phyloP scores from a whole-genome alignment of 208 protist species.

The Crithidia sp. region DNA sequence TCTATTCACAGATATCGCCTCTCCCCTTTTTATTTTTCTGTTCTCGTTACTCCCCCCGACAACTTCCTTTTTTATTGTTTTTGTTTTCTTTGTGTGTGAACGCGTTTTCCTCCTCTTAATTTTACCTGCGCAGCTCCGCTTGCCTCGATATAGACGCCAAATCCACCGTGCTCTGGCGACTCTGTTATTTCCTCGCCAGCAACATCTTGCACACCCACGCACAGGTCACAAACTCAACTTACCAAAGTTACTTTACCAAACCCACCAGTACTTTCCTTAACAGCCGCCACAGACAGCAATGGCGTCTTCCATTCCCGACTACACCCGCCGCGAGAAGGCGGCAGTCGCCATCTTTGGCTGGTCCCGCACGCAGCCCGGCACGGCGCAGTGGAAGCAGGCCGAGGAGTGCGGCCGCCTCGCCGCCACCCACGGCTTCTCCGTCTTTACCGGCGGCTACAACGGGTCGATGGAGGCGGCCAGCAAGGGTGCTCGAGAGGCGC shows the following conservation, averaged over 20 bases:
- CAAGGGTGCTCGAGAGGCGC: constrained; percentile 57
- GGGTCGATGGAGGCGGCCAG: constrained; percentile 80
- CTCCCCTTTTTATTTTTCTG: neutral
- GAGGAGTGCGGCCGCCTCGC: constrained; percentile 50
- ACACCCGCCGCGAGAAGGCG: constrained; percentile 38
- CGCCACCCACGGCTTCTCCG: constrained; percentile 51
- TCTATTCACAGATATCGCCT: too few species aligned
- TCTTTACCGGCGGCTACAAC: constrained; percentile 73
- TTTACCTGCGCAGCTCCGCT: neutral
- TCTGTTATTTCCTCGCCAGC: too few species aligned
- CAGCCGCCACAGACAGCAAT: neutral
- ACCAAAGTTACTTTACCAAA: too few species aligned
- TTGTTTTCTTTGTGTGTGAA: neutral
- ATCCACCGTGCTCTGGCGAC: neutral
- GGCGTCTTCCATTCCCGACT: constrained; percentile 37
- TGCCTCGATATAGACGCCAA: constrained; percentile 2
- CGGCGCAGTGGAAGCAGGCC: constrained; percentile 53
- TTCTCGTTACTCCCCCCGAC: neutral
- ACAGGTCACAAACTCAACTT: too few species aligned
- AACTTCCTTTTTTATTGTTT: neutral
- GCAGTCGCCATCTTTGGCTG: constrained; percentile 69
- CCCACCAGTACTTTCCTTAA: too few species aligned
- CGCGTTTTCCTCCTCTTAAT: neutral
- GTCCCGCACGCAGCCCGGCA: constrained; percentile 56
- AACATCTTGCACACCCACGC: too few species aligned